A percentile compares a stretch with the other conserved stretches of the same genome.
Conservation (phyloP, 768 basidiomycete species). For the Mrakia hoshinonis region DNA sequence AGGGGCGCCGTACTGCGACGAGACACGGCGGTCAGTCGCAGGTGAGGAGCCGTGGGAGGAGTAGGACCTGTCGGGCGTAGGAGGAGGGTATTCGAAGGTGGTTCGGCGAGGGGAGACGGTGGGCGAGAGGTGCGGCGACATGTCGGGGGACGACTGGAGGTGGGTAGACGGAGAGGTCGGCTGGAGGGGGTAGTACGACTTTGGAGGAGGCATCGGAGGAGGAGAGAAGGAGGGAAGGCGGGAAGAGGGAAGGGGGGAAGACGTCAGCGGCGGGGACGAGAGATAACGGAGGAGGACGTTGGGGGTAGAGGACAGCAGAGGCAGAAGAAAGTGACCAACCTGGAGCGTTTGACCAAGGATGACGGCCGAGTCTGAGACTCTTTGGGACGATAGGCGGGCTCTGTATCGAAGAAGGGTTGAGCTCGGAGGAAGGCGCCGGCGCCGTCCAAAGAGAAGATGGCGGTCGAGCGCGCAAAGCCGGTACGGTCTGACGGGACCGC, state of each 20-base stretch:
- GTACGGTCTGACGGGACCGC: background rate
- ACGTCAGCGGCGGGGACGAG: background rate
- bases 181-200: background rate
- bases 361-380: too few species aligned
- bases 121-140: background rate
- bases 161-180: background rate
- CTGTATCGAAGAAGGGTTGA: background rate
- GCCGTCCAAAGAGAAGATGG: background rate
- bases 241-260: background rate
- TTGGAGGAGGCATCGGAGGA: background rate
- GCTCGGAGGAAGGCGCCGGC: background rate
- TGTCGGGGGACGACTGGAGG: too few species aligned
- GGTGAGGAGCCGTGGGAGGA: background rate
- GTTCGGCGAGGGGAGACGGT: background rate
- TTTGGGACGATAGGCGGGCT: too few species aligned
- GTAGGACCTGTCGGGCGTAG: background rate
- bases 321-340: too few species aligned
- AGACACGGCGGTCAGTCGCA: background rate
- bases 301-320: too few species aligned
- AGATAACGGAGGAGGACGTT: background rate
- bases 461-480: background rate
- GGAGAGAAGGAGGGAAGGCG: background rate
- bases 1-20: background rate
- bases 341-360: too few species aligned
- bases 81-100: background rate